Percentiles rank a stretch among this genome's conserved stretches.
These are phyloP conservation scores for Mesembryanthemum crystallinum DNA, from an alignment of 148 eudicot genomes.

Conservation along the genomic window DNA sequence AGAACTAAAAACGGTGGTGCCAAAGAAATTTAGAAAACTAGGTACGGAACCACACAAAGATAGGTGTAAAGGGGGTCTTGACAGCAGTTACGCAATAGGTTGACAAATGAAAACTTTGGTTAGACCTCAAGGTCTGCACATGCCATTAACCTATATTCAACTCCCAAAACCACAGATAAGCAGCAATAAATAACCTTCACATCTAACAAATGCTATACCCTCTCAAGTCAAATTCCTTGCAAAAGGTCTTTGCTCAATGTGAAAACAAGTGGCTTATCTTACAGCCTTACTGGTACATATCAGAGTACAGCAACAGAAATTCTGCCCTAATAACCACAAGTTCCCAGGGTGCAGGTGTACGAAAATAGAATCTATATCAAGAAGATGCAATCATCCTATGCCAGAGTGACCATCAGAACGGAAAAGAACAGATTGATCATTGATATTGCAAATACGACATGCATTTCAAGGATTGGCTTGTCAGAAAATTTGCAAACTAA, in stretches of 20 bases:
- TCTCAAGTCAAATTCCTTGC: too few relatives aligned
- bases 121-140: too few relatives aligned
- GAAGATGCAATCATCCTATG: neutral
- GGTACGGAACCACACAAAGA: neutral
- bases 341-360: neutral
- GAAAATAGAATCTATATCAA: neutral
- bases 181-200: too few relatives aligned
- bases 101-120: neutral
- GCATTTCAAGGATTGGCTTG: neutral
- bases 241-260: too few relatives aligned
- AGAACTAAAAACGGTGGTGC: neutral
- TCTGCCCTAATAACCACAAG: neutral
- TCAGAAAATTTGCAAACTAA: neutral
- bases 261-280: too few relatives aligned
- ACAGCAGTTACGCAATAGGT: neutral
- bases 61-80: neutral
- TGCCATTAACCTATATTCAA: too few relatives aligned
- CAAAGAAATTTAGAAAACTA: too few relatives aligned
- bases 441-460: too few relatives aligned
- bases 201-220: too few relatives aligned
- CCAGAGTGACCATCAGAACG: neutral
- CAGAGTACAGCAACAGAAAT: too few relatives aligned
- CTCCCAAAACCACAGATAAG: too few relatives aligned
- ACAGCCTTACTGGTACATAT: too few relatives aligned
- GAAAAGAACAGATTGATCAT: neutral